Evolutionary conservation across 2,329 filamentous ascomycete genomes (phyloP).

Genomic region (Epichloe glyceriae): DNA sequence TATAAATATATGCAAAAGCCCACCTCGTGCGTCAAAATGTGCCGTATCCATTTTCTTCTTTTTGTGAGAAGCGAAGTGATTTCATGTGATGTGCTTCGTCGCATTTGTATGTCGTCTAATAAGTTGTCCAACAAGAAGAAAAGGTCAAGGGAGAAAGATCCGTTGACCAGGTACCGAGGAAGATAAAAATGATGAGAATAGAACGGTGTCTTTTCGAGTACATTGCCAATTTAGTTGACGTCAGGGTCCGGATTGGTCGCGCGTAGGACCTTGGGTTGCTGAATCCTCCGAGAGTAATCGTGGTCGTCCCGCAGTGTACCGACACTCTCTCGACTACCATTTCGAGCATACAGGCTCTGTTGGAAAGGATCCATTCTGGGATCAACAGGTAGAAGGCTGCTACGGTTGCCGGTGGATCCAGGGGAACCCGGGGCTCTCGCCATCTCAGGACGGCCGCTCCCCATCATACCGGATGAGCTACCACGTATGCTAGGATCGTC

Average conservation of each 20-base stretch:
- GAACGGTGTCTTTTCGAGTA: not conserved
- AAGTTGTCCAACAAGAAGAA: constrained; percentile 12
- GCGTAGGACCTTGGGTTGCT: constrained; percentile 42
- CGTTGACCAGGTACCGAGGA: not conserved
- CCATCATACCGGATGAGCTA: constrained; percentile 36
- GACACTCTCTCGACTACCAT: constrained; percentile 49
- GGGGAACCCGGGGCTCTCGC: constrained; percentile 18
- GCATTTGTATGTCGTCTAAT: constrained; percentile 12
- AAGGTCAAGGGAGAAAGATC: not conserved
- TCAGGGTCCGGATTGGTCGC: constrained; percentile 49
- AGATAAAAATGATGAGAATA: not conserved
- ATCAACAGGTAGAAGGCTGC: constrained; percentile 44
- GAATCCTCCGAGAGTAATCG: constrained; percentile 50
- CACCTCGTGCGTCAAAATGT: not conserved
- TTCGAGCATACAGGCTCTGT: constrained; percentile 41
- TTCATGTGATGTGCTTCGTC: constrained; percentile 23
- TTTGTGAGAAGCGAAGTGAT: constrained; percentile 13
- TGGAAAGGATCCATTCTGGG: constrained; percentile 51
- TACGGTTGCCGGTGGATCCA: constrained; percentile 33
- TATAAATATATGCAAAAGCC: constrained; percentile 6
- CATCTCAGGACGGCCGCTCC: constrained; percentile 32
- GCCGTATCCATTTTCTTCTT: constrained; percentile 2
- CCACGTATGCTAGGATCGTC: constrained; percentile 34
- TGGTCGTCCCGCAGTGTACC: constrained; percentile 52
- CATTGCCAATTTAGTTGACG: not conserved